Base-by-base conservation (phyloP, 2,329 filamentous ascomycete genomes). In the Xylariaceae sp. region DNA sequence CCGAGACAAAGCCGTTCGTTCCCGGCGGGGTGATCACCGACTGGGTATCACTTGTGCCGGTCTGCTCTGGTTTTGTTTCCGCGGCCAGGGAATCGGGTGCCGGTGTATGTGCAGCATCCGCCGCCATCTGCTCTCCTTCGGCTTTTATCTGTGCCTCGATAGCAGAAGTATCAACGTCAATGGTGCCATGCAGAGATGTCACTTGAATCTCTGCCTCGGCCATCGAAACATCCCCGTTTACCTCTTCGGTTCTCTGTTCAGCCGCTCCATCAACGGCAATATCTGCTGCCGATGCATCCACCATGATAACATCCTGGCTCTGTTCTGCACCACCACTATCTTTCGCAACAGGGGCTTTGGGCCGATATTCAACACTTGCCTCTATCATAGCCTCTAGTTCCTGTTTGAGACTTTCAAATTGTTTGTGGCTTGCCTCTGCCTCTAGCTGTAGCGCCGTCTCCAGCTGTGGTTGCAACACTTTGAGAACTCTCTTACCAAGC, bases 401-500 rank as follows among this genome's bases (percentile, higher is more conserved):
- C 64, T 84, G 84, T 45, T 90, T 77, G 57, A 92, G 81, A 52
- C 81, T 81, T 55, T 92, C 88, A 51, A 86, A 83, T 0, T 88
- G 80, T 67, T 86, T 88, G 55, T 86, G 82, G 54, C 82, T 86
- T 48, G 96, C 80, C 61, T 94, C 89, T n/a, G 89, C 87, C 73
- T 97, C 93, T 57, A 90, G 89, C 56, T 82, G 83, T 51, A 92
- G 76, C 0, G 91, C 91, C 57, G 84, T 81, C 72, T 96, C 89
- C 2, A 96, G 78, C 50, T 86, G 81, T 11, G 89, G 86, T 71
- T 95, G 90, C 37, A 96, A 82, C 0, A 87, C 85, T 72, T 91
- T 95, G 65, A 96, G 82, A 62, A 97, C 96, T 30, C 92, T 85
- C 74, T 95, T 96, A 23, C 89, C 91, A n/a, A 96, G 78, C 66